These are phyloP conservation scores for Pythium angustatum DNA, from an alignment of 352 stramenopile species.

Conservation along the genomic window DNA sequence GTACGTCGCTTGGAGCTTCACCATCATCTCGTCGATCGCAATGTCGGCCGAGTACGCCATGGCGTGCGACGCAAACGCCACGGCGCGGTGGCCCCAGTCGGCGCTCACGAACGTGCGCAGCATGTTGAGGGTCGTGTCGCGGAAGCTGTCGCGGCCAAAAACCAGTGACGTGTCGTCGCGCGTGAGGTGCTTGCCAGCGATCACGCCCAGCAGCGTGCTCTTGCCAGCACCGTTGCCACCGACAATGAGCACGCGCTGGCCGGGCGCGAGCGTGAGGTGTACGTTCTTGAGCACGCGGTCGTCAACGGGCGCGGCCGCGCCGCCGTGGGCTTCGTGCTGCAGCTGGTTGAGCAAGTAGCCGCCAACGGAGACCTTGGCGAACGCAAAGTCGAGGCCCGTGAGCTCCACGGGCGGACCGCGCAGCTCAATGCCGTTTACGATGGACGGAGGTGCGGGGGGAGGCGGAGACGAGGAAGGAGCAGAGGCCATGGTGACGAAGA, in stretches of 20 bases:
- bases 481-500: constrained; percentile 17
- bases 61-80: constrained; percentile 93
- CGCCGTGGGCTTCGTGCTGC: constrained; percentile 42
- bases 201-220: constrained; percentile 93
- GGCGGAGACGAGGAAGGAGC: background rate
- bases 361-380: constrained; percentile 71
- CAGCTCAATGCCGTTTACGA: constrained; percentile 28
- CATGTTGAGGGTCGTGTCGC: constrained; percentile 94
- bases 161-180: constrained; percentile 79
- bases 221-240: constrained; percentile 96
- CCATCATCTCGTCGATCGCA: constrained; percentile 96
- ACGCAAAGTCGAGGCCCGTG: constrained; percentile 64
- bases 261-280: constrained; percentile 73
- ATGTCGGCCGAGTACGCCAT: constrained; percentile 94
- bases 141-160: constrained; percentile 94
- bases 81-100: constrained; percentile 95
- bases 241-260: constrained; percentile 92
- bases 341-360: constrained; percentile 58
- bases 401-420: constrained; percentile 51
- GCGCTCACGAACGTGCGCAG: constrained; percentile 93
- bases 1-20: constrained; percentile 92
- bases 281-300: constrained; percentile 88
- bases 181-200: constrained; percentile 95
- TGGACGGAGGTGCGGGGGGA: background rate
- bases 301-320: constrained; percentile 24